These are phyloP conservation scores for Yarrowia alimentaria DNA, from an alignment of 805 yeast species.

Conservation along the genomic window DNA sequence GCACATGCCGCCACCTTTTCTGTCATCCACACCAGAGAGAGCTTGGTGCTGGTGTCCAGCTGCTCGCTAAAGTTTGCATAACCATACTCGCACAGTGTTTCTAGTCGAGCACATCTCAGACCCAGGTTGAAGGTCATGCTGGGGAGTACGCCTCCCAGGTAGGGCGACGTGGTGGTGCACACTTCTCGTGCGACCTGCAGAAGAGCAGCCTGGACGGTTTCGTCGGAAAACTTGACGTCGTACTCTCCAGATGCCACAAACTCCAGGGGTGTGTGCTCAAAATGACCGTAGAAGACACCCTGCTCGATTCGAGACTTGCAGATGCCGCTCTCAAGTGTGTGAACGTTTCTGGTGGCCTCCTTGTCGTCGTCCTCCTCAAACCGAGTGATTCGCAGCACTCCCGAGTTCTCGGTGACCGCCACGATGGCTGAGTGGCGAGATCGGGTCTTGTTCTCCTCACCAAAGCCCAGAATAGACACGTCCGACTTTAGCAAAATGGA, in stretches of 20 bases:
- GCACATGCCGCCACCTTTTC: conserved; percentile 19
- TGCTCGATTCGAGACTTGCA: conserved; percentile 78
- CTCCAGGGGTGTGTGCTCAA: conserved; percentile 43
- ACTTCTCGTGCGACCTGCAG: conserved; percentile 54
- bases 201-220: conserved; percentile 54
- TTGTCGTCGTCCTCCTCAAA: conserved; percentile 36
- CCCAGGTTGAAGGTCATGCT: conserved; percentile 53
- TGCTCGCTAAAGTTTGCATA: conserved; percentile 41
- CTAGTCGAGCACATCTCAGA: conserved; percentile 46
- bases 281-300: conserved; percentile 63
- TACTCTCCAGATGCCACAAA: conserved; percentile 47
- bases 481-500: conserved; percentile 55
- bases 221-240: conserved; percentile 46
- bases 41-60: conserved; percentile 13
- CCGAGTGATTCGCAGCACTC: conserved; percentile 60
- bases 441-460: conserved; percentile 46
- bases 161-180: conserved; percentile 53
- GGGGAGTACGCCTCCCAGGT: conserved; percentile 54
- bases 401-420: conserved; percentile 53
- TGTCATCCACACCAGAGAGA: conserved; percentile 28
- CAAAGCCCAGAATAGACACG: conserved; percentile 57
- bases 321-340: conserved; percentile 39
- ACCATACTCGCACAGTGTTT: conserved; percentile 44
- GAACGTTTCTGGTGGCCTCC: conserved; percentile 29
- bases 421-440: conserved; percentile 48